Evolutionary conservation across 2,329 filamentous ascomycete species (phyloP).

Genomic region (Remersonia thermophila): DNA sequence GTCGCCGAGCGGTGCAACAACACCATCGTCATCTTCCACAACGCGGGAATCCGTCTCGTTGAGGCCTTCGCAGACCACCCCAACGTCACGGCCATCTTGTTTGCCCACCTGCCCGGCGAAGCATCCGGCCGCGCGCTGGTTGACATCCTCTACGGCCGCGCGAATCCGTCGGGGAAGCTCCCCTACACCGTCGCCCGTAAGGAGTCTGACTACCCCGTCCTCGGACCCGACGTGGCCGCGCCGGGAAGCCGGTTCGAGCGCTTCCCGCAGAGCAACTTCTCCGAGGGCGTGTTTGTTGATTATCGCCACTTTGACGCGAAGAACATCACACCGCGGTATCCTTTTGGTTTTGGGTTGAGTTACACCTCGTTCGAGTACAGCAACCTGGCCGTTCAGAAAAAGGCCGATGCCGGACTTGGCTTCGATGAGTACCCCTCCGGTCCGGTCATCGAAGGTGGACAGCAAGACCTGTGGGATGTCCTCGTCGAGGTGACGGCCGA

Average conservation of each 20-base stretch:
- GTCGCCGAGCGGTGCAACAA: conserved; percentile 48
- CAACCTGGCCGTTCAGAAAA: conserved; percentile 26
- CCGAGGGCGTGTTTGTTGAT: conserved; percentile 39
- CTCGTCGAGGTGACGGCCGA: conserved; percentile 27
- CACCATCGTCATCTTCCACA: conserved; percentile 54
- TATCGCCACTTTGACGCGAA: conserved; percentile 41
- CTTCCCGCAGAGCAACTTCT: conserved; percentile 40
- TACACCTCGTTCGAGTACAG: conserved; percentile 43
- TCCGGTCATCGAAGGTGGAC: conserved; percentile 30
- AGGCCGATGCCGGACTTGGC: conserved; percentile 12
- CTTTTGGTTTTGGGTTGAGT: conserved; percentile 44
- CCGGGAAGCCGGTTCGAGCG: conserved; percentile 39
- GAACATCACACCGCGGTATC: conserved; percentile 37
- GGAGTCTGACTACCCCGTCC: conserved; percentile 42
- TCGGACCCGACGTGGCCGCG: conserved; percentile 22
- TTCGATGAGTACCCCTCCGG: conserved; percentile 27
- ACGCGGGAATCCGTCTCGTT: conserved; percentile 47
- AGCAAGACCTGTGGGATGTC: conserved; percentile 35
- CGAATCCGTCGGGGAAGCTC: conserved; percentile 44
- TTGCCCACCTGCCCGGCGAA: conserved; percentile 53
- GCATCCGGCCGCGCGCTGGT: conserved; percentile 45
- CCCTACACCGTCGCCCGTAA: conserved; percentile 50
- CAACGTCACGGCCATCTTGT: conserved; percentile 52
- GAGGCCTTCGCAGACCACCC: conserved; percentile 49
- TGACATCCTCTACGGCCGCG: conserved; percentile 44